Evolutionary conservation across 495 filamentous ascomycete genomes (phyloP).

Genomic region (Aspergillus ellipticus): DNA sequence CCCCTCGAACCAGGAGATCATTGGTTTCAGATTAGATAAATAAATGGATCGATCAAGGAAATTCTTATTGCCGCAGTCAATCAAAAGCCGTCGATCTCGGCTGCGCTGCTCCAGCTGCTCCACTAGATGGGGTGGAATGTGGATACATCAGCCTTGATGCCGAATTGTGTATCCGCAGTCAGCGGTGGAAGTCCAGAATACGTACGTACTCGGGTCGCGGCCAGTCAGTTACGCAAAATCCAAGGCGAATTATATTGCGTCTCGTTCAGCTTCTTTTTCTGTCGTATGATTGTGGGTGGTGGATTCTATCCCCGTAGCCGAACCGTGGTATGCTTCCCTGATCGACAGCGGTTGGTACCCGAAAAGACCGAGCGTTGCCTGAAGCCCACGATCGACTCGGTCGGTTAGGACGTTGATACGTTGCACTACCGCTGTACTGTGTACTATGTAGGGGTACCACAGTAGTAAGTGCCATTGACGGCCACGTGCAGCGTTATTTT

Average conservation of each 20-base stretch:
- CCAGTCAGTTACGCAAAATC: background rate
- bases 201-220: background rate
- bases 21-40: background rate
- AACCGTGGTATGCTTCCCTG: background rate
- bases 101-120: background rate
- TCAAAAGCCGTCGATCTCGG: background rate
- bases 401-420: background rate
- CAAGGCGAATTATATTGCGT: background rate
- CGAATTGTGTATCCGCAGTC: background rate
- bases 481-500: no score
- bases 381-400: background rate
- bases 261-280: background rate
- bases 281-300: background rate
- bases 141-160: background rate
- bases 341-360: background rate
- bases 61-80: background rate
- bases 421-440: no score
- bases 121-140: background rate
- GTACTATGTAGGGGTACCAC: no score
- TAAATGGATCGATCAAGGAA: background rate
- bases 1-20: background rate
- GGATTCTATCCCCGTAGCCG: background rate
- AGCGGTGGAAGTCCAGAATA: background rate
- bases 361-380: background rate
- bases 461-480: background rate